Percentiles rank a stretch among this genome's conserved stretches.
phyloP scores from a whole-genome alignment of 2,329 filamentous ascomycete genomes.

The Aspergillus amoenus region DNA sequence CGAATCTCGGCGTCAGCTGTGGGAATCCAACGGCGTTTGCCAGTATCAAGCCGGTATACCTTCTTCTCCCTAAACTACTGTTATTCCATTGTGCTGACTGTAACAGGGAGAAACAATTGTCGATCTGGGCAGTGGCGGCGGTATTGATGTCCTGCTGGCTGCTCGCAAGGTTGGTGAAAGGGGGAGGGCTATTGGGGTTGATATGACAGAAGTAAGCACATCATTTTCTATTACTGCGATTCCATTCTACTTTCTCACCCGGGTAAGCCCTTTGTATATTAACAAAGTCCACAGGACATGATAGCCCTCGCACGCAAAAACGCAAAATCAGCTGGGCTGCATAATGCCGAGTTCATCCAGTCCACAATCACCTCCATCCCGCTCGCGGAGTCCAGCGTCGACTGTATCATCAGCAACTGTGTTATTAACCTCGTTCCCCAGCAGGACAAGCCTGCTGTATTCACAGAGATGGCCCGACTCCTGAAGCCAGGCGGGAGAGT shows the following conservation, averaged over 20 bases:
- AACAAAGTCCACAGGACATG: conserved; percentile 49
- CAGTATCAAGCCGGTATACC: conserved; percentile 36
- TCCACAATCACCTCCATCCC: conserved; percentile 53
- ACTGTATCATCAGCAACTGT: conserved; percentile 65
- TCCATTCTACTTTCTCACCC: no score
- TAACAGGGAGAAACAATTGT: conserved; percentile 54
- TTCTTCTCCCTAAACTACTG: no score
- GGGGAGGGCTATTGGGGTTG: conserved; percentile 56
- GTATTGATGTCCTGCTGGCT: conserved; percentile 59
- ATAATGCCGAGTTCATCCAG: conserved; percentile 55
- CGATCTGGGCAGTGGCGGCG: conserved; percentile 58
- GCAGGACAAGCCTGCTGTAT: conserved; percentile 54
- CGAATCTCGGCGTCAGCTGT: conserved; percentile 56
- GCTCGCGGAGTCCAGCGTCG: conserved; percentile 43
- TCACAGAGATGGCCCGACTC: conserved; percentile 59
- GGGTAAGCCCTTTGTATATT: no score
- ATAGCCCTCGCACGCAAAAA: conserved; percentile 51
- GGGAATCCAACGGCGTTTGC: conserved; percentile 55
- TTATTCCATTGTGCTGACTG: not conserved
- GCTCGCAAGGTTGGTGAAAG: conserved; percentile 49
- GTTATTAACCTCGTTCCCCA: conserved; percentile 60
- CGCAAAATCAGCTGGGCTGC: conserved; percentile 35
- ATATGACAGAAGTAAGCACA: conserved; percentile 65
- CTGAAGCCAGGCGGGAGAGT: conserved; percentile 59
- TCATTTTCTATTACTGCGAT: no score